These are phyloP conservation scores for Dendrobium huoshanense DNA, from an alignment of 106 monocot species.

Conservation along the genomic window DNA sequence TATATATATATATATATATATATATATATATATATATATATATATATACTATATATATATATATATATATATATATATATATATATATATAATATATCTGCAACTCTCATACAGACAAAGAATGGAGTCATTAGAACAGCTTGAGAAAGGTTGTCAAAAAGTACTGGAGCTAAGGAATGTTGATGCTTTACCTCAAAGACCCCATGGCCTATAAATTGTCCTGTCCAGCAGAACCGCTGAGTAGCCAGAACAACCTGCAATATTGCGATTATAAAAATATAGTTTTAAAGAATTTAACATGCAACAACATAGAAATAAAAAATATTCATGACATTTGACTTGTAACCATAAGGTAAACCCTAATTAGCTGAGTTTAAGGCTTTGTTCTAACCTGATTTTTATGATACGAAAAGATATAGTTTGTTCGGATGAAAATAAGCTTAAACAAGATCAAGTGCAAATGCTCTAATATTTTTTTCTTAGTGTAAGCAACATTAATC, in stretches of 20 bases:
- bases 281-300: background rate
- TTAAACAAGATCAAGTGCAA: too few relatives aligned
- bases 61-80: too few relatives aligned
- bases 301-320: background rate
- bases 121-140: constrained; percentile 47
- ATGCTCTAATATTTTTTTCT: too few relatives aligned
- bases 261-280: background rate
- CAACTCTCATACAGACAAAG: background rate
- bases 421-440: too few relatives aligned
- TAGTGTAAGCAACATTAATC: too few relatives aligned
- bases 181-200: constrained; percentile 53
- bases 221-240: constrained; percentile 60
- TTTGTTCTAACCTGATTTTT: too few relatives aligned
- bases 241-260: constrained; percentile 47
- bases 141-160: constrained; percentile 43
- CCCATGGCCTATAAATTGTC: constrained; percentile 73
- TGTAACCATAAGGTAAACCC: background rate
- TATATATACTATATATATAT: too few relatives aligned
- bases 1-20: too few relatives aligned
- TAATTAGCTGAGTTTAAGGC: background rate
- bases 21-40: too few relatives aligned
- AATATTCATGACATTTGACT: background rate
- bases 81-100: too few relatives aligned
- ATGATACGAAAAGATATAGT: too few relatives aligned
- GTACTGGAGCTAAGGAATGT: constrained; percentile 22